Evolutionary conservation across 345 rosid species (phyloP).

Genomic region (Cardiospermum halicacabum): DNA sequence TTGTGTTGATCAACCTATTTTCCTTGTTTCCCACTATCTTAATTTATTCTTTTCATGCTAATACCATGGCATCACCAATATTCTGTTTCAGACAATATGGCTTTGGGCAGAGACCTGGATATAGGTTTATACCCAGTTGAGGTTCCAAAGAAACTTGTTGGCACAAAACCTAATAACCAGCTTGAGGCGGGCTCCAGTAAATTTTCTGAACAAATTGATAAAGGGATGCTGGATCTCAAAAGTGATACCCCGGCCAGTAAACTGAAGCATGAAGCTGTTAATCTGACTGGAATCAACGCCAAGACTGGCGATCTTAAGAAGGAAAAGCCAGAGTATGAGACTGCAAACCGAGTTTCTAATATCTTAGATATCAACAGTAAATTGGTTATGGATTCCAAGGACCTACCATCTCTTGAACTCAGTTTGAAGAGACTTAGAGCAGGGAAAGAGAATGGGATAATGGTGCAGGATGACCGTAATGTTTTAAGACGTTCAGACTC

Average conservation of each 20-base stretch:
- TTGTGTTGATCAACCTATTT: constrained; percentile 1
- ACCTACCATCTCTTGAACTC: constrained; percentile 23
- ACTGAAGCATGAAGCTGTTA: constrained; percentile 24
- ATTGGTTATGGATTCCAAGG: constrained; percentile 27
- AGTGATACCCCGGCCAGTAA: constrained; percentile 28
- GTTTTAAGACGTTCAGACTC: constrained; percentile 46
- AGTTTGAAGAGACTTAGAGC: constrained; percentile 38
- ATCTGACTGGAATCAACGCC: constrained; percentile 14
- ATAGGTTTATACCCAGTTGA: constrained; percentile 31
- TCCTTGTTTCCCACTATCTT: not conserved
- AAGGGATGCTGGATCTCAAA: constrained; percentile 28
- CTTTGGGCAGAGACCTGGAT: constrained; percentile 35
- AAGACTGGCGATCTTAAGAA: constrained; percentile 20
- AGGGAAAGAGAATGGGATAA: constrained; percentile 21
- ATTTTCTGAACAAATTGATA: constrained; percentile 26
- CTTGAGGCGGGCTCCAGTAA: constrained; percentile 27
- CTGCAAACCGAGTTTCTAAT: constrained; percentile 22
- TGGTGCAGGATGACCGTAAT: constrained; percentile 38
- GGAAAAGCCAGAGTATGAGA: constrained; percentile 32
- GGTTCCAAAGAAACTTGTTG: constrained; percentile 18
- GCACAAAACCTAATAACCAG: constrained; percentile 26
- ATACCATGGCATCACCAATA: not conserved
- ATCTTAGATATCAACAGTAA: constrained; percentile 29
- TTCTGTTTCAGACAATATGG: constrained; percentile 34
- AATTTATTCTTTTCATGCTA: not conserved